Conservation (phyloP, 176 grass and related monocot species). For the sorghum (Sorghum bicolor) region DNA sequence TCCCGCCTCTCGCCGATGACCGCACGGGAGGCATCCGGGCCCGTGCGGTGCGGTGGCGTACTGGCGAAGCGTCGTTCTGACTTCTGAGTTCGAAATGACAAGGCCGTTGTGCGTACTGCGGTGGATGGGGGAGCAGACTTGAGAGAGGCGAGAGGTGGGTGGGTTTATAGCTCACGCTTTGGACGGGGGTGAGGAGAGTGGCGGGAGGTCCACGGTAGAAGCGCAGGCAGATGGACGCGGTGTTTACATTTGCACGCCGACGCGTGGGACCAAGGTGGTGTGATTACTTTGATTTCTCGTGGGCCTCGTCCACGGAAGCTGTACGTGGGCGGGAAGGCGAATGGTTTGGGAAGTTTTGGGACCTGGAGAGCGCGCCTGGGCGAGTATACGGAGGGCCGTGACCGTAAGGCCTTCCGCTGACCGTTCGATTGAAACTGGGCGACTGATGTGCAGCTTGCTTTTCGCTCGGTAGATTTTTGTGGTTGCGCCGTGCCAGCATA, state of each 20-base stretch:
- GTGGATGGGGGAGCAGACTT: background rate
- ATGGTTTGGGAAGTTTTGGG: background rate
- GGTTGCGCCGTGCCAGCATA: background rate
- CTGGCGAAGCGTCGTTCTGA: background rate
- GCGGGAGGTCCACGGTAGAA: slow-evolving; percentile 22
- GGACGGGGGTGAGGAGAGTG: background rate
- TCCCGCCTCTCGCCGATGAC: slow-evolving; percentile 21
- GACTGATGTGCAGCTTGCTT: too few relatives aligned
- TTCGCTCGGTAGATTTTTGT: background rate
- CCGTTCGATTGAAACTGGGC: background rate
- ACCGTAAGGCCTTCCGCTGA: background rate
- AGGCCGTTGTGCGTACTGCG: background rate
- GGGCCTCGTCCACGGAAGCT: background rate
- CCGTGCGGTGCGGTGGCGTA: background rate
- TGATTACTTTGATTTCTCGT: background rate
- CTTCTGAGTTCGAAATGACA: background rate
- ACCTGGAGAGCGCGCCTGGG: background rate
- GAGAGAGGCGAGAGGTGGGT: background rate
- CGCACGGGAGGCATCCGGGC: background rate
- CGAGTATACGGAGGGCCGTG: background rate
- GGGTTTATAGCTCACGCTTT: slow-evolving; percentile 16
- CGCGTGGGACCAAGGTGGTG: background rate
- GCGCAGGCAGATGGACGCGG: background rate
- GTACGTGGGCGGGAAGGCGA: slow-evolving; percentile 29
- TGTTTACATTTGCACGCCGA: rapidly evolving